phyloP scores from a whole-genome alignment of 768 basidiomycete species.

The Cystobasidium onofrii region DNA sequence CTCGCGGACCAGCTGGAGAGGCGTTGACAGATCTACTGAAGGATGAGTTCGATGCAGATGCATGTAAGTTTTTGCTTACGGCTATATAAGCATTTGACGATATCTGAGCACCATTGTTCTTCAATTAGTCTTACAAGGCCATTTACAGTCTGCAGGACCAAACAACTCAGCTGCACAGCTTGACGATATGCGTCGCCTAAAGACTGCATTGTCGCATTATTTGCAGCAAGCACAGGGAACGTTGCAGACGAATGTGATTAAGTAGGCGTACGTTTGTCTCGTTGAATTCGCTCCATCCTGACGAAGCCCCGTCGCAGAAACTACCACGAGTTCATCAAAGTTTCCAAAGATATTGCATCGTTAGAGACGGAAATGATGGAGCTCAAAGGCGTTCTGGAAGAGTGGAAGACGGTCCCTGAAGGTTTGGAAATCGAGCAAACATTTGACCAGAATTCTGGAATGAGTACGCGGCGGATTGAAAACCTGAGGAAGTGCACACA shows the following conservation, averaged over 20 bases:
- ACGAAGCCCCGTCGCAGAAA: slow-evolving; percentile 48
- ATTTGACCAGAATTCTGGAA: slow-evolving; percentile 54
- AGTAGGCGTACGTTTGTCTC: background rate
- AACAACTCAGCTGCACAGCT: slow-evolving; percentile 4
- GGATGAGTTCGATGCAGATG: slow-evolving; percentile 22
- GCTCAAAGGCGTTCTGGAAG: slow-evolving; percentile 82
- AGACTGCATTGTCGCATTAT: slow-evolving; percentile 2
- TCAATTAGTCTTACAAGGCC: background rate
- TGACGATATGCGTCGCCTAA: slow-evolving; percentile 24
- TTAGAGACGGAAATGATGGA: slow-evolving; percentile 97
- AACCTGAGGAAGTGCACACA: no score
- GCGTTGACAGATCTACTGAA: slow-evolving; percentile 11
- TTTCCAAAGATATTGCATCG: slow-evolving; percentile 92
- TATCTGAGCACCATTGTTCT: background rate
- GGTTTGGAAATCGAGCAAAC: slow-evolving; percentile 64
- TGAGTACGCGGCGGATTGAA: background rate
- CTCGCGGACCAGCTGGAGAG: slow-evolving; percentile 23
- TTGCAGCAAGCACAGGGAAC: slow-evolving; percentile 2
- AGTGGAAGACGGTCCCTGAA: slow-evolving; percentile 94
- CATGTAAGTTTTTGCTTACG: background rate
- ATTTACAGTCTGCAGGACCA: background rate
- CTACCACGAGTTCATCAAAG: slow-evolving; percentile 90
- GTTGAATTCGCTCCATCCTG: background rate
- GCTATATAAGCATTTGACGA: background rate
- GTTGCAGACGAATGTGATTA: slow-evolving; percentile 24